Evolutionary conservation across 371 early-diverging fungal species (phyloP).

Genomic region (Chytridium lagenaria): DNA sequence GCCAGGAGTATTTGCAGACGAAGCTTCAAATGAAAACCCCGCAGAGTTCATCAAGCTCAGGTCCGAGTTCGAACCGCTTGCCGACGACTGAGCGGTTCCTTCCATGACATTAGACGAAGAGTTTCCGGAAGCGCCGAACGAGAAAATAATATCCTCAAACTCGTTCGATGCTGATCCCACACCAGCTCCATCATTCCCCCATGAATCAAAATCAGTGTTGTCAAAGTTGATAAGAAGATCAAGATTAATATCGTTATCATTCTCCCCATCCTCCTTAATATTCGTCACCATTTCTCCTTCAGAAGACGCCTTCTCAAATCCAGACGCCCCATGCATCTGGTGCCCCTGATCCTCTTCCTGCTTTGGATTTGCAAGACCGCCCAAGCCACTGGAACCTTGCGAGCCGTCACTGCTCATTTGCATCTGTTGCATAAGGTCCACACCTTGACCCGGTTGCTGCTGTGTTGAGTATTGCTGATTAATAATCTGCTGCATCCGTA

Average conservation of each 20-base stretch:
- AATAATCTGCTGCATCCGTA: background rate
- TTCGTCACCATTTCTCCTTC: background rate
- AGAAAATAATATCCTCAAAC: slow-evolving; percentile 13
- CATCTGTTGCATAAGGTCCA: slow-evolving; percentile 6
- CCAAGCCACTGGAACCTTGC: background rate
- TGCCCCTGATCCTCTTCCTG: background rate
- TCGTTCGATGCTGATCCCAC: slow-evolving; percentile 1
- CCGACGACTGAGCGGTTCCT: background rate
- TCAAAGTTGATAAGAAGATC: slow-evolving; percentile 1
- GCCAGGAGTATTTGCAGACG: background rate
- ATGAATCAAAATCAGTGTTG: background rate
- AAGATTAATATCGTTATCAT: slow-evolving; percentile 4
- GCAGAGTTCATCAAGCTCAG: background rate
- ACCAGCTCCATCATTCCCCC: slow-evolving; percentile 13
- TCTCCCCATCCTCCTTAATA: slow-evolving; percentile 5
- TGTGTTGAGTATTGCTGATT: background rate
- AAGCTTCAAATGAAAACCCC: background rate
- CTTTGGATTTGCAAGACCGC: background rate
- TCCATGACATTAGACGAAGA: background rate
- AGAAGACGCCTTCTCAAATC: background rate
- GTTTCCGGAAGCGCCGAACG: background rate
- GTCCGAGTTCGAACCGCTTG: background rate
- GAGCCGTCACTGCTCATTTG: slow-evolving; percentile 1
- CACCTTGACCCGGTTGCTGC: background rate
- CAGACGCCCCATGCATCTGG: background rate